These are phyloP conservation scores for Solanum chiquidenum DNA, from an alignment of 257 asterid species.

Conservation along the genomic window DNA sequence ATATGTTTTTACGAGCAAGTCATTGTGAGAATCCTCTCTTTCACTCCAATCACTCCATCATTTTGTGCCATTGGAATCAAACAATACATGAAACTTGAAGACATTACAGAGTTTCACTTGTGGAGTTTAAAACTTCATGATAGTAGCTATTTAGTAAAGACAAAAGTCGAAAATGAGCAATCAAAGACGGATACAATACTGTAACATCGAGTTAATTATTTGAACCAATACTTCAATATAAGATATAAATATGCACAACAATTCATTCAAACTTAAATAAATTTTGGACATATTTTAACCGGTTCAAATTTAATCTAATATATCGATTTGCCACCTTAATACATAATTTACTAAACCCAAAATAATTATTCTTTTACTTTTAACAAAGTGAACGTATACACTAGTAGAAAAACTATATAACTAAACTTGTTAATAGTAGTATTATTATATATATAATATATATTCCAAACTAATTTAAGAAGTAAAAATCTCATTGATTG, in stretches of 20 bases:
- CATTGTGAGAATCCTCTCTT: not conserved
- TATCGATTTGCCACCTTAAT: not conserved
- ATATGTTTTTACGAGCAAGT: not conserved
- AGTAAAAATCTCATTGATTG: not conserved
- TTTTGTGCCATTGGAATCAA: not conserved
- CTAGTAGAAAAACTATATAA: not conserved
- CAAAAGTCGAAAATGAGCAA: not conserved
- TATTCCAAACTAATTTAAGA: not conserved
- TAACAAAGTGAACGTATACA: not conserved
- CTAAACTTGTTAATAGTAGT: not conserved
- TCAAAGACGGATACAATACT: not conserved
- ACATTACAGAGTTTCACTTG: not conserved
- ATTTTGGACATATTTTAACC: not conserved
- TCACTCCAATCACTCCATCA: not conserved
- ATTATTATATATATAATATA: not conserved
- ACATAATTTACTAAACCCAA: not conserved
- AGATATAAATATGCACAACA: not conserved
- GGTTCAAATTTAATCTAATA: not conserved
- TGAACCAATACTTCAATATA: not conserved
- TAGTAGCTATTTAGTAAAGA: not conserved
- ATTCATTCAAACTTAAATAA: rapidly evolving
- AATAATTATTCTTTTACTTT: not conserved
- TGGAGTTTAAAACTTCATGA: not conserved
- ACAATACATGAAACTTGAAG: not conserved
- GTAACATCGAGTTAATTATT: too few species aligned